These are phyloP conservation scores for Dioscorea dumetorum DNA, from an alignment of 106 monocot species.

Conservation along the genomic window DNA sequence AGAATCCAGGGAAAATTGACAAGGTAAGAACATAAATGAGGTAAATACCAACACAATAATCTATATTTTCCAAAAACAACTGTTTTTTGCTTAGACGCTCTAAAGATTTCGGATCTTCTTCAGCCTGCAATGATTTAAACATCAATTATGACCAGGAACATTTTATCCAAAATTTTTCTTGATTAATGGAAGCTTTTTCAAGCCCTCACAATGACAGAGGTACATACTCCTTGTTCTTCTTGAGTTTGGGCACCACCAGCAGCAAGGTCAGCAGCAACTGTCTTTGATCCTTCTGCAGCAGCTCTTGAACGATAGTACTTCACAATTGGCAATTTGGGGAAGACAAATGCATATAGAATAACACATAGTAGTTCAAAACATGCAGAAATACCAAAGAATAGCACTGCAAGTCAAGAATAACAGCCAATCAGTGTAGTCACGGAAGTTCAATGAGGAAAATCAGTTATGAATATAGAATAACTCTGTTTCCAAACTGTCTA, in stretches of 20 bases:
- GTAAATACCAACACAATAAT: slow-evolving; percentile 55
- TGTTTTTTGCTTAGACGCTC: slow-evolving; percentile 57
- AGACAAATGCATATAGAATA: slow-evolving; percentile 68
- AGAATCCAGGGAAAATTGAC: slow-evolving; percentile 88
- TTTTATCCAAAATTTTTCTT: background rate
- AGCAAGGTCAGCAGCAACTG: slow-evolving; percentile 71
- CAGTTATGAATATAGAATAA: too few relatives aligned
- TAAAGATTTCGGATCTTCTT: slow-evolving; percentile 34
- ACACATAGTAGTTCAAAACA: slow-evolving; percentile 70
- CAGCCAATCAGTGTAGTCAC: too few relatives aligned
- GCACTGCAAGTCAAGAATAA: slow-evolving; percentile 17
- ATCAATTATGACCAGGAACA: background rate
- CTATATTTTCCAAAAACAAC: slow-evolving; percentile 48
- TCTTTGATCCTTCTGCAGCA: slow-evolving; percentile 63
- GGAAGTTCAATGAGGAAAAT: too few relatives aligned
- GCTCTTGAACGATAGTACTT: slow-evolving; percentile 51
- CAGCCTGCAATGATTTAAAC: slow-evolving; percentile 12
- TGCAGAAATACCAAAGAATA: slow-evolving; percentile 49
- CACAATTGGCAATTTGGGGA: slow-evolving; percentile 76
- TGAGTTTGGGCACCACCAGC: slow-evolving; percentile 48
- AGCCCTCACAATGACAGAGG: background rate
- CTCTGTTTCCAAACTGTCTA: too few relatives aligned
- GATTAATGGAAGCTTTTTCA: background rate
- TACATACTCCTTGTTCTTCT: slow-evolving; percentile 8
- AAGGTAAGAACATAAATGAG: slow-evolving; percentile 70